Percentiles rank a stretch among this genome's conserved stretches.
These are phyloP conservation scores for Cyclocybe aegerita DNA, from an alignment of 768 basidiomycete genomes.

Conservation along the genomic window DNA sequence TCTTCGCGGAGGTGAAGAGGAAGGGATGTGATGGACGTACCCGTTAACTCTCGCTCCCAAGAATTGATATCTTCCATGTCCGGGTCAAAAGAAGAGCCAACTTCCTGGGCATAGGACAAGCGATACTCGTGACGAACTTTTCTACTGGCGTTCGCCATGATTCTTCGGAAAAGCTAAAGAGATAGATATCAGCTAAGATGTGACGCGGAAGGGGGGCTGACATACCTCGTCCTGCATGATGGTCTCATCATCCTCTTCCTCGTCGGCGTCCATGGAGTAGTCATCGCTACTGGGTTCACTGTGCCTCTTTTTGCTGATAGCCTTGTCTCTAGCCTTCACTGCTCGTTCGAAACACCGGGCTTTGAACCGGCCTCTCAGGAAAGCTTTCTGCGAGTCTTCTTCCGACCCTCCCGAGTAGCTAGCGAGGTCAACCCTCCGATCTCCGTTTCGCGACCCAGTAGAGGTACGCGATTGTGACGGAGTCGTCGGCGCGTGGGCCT, in stretches of 20 bases:
- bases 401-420: background rate
- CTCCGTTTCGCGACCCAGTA: background rate
- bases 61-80: conserved; percentile 58
- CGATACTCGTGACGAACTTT: conserved; percentile 54
- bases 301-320: conserved; percentile 38
- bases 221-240: conserved; percentile 65
- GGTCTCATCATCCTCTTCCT: conserved; percentile 58
- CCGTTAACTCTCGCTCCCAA: conserved; percentile 61
- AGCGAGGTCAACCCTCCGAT: background rate
- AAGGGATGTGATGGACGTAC: conserved; percentile 24
- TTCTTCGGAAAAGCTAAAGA: conserved; percentile 61
- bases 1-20: conserved; percentile 7
- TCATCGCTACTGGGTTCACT: conserved; percentile 53
- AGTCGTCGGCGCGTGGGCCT: conserved; percentile 31
- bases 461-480: conserved; percentile 10
- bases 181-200: conserved; percentile 3
- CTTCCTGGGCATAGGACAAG: conserved; percentile 64
- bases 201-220: background rate
- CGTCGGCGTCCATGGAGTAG: conserved; percentile 47
- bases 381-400: conserved; percentile 46
- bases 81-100: conserved; percentile 78
- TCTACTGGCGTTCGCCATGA: conserved; percentile 53
- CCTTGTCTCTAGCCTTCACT: conserved; percentile 50
- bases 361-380: conserved; percentile 61
- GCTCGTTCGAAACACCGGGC: conserved; percentile 64